A percentile compares a stretch with the other conserved stretches of the same genome.
phyloP scores from a whole-genome alignment of 768 basidiomycete species.

The Tricholoma hemisulphureum region DNA sequence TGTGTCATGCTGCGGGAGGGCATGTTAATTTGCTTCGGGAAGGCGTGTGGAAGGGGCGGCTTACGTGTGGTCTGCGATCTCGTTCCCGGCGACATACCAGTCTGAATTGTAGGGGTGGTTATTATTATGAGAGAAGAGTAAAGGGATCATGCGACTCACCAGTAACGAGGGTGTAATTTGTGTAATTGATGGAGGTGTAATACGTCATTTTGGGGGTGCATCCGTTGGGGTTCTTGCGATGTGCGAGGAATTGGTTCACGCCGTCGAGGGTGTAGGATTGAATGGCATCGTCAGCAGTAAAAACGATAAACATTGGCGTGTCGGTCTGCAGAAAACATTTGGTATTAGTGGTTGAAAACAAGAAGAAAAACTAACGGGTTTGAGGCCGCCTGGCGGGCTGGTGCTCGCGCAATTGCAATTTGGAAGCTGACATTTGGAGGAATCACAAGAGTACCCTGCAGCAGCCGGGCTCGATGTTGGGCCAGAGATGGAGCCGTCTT shows the following conservation, averaged over 20 bases:
- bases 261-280: conserved; percentile 75
- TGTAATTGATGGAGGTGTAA: conserved; percentile 68
- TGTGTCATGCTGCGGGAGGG: conserved; percentile 65
- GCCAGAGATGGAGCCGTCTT: conserved; percentile 55
- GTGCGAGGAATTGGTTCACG: conserved; percentile 71
- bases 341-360: background rate
- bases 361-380: conserved; percentile 45
- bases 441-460: conserved; percentile 71
- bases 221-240: conserved; percentile 75
- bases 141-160: conserved; percentile 26
- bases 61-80: conserved; percentile 78
- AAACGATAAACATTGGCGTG: conserved; percentile 66
- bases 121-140: background rate
- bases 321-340: conserved; percentile 42
- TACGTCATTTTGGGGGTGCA: conserved; percentile 77
- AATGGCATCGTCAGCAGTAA: conserved; percentile 75
- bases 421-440: conserved; percentile 63
- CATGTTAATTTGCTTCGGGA: background rate
- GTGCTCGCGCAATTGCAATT: conserved; percentile 73
- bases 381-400: conserved; percentile 67
- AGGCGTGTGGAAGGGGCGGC: conserved; percentile 20
- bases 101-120: conserved; percentile 35
- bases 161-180: conserved; percentile 73
- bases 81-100: conserved; percentile 81
- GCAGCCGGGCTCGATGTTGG: conserved; percentile 51